Conservation (phyloP, 805 yeast species). For the Hanseniaspora occidentalis region DNA sequence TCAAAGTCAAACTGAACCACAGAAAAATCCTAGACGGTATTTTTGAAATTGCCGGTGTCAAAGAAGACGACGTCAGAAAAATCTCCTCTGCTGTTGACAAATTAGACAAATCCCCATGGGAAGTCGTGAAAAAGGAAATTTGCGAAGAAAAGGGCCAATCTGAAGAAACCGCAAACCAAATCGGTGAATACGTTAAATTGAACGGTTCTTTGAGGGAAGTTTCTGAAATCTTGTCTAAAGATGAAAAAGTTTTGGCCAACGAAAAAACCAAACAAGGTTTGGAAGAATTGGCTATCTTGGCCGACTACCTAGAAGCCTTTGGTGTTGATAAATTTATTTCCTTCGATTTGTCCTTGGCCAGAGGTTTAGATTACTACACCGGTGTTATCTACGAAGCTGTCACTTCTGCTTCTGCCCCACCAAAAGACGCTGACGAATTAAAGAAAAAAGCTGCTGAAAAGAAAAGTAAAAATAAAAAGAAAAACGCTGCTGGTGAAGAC, state of each 20-base stretch:
- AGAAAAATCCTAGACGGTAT: conserved; percentile 94
- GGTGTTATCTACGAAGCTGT: conserved; percentile 96
- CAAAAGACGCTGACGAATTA: conserved; percentile 59
- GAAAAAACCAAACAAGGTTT: conserved; percentile 72
- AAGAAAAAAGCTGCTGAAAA: conserved; percentile 32
- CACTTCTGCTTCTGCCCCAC: conserved; percentile 93
- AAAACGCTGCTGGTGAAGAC: conserved; percentile 30
- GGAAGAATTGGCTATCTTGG: conserved; percentile 62
- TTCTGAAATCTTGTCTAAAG: conserved; percentile 40
- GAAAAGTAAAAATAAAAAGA: conserved; percentile 10
- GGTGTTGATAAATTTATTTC: conserved; percentile 55
- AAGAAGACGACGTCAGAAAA: conserved; percentile 85
- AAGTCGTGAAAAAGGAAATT: conserved; percentile 84
- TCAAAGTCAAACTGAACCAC: conserved; percentile 88
- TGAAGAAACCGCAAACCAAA: conserved; percentile 83
- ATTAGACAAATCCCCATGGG: conserved; percentile 94
- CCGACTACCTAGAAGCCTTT: conserved; percentile 73
- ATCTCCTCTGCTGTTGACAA: conserved; percentile 94
- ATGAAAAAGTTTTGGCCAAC: conserved; percentile 47
- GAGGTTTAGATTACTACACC: conserved; percentile 96
- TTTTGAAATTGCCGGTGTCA: conserved; percentile 89
- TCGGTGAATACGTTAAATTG: conserved; percentile 82
- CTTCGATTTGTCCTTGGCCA: conserved; percentile 88
- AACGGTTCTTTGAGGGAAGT: conserved; percentile 65
- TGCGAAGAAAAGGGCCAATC: conserved; percentile 80